Percentiles rank a stretch among this genome's conserved stretches.
phyloP scores from a whole-genome alignment of 2,329 filamentous ascomycete species.

The Cercospora sp. region DNA sequence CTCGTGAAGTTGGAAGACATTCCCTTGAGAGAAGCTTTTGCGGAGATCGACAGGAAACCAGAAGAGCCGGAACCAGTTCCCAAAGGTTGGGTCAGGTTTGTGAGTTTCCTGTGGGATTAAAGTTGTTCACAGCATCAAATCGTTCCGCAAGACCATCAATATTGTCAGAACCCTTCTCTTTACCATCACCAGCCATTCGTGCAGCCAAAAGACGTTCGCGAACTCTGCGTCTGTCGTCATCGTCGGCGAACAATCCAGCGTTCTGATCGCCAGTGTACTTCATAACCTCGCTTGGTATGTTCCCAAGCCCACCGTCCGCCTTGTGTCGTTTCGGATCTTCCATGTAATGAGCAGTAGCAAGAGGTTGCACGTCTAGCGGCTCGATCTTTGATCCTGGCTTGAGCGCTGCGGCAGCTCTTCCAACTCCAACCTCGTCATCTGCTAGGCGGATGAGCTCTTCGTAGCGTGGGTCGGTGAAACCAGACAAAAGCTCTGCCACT shows the following conservation, averaged over 20 bases:
- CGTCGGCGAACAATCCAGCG: slow-evolving; percentile 1
- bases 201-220: slow-evolving; percentile 3
- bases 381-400: slow-evolving; percentile 5
- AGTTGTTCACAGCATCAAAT: slow-evolving; percentile 9
- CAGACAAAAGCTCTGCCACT: slow-evolving; percentile 5
- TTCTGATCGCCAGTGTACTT: slow-evolving; percentile 16
- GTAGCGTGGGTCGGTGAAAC: not conserved
- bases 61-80: slow-evolving; percentile 24
- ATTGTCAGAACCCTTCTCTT: not conserved
- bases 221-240: slow-evolving; percentile 6
- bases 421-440: slow-evolving; percentile 2
- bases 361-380: not conserved
- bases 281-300: slow-evolving; percentile 16
- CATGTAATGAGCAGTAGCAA: not conserved
- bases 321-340: slow-evolving; percentile 5
- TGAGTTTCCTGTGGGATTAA: slow-evolving; percentile 31
- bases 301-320: not conserved
- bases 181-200: not conserved
- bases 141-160: not conserved
- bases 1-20: slow-evolving; percentile 30
- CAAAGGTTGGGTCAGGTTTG: slow-evolving; percentile 24
- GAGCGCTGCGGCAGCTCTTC: not conserved
- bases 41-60: slow-evolving; percentile 26
- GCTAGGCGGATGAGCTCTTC: slow-evolving; percentile 3
- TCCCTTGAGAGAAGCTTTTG: slow-evolving; percentile 29